Evolutionary conservation across 75 land plant genomes (phyloP).

Genomic region (Pinus albicaulis): DNA sequence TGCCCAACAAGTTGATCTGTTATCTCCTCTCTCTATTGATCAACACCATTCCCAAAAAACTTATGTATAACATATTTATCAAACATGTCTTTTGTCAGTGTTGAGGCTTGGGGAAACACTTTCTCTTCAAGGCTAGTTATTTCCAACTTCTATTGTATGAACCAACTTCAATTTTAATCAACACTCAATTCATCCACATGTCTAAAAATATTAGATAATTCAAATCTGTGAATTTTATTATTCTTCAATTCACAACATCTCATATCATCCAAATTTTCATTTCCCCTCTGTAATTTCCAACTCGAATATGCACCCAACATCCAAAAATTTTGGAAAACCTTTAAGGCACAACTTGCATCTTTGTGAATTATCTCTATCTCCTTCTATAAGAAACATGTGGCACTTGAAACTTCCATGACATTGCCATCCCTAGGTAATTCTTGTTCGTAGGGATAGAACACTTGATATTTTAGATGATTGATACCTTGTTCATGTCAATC

Average conservation of each 20-base stretch:
- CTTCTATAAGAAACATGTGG: no score
- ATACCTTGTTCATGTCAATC: no score
- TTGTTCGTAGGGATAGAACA: no score
- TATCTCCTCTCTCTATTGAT: slow-evolving; percentile 80
- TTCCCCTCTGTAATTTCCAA: slow-evolving; percentile 65
- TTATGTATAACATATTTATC: slow-evolving; percentile 99
- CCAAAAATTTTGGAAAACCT: no score
- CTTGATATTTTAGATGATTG: no score
- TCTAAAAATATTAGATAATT: slow-evolving; percentile 89
- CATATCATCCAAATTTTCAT: slow-evolving; percentile 47
- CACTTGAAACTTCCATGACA: no score
- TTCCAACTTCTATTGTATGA: slow-evolving; percentile 97
- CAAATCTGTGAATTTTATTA: slow-evolving; percentile 66
- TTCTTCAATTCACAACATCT: slow-evolving; percentile 78
- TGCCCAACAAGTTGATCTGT: slow-evolving; percentile 72
- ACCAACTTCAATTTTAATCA: slow-evolving; percentile 98
- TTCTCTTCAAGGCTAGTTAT: slow-evolving; percentile 75
- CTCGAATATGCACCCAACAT: slow-evolving; percentile 48
- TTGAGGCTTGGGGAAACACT: slow-evolving; percentile 85
- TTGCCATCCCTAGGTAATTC: no score
- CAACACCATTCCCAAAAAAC: slow-evolving; percentile 93
- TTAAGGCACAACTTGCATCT: no score
- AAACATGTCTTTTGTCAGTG: slow-evolving; percentile 95
- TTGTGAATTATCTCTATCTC: no score
- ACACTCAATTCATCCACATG: slow-evolving; percentile 94